Conservation (phyloP, 2,329 filamentous ascomycete species). For the Verticillium dahliae region DNA sequence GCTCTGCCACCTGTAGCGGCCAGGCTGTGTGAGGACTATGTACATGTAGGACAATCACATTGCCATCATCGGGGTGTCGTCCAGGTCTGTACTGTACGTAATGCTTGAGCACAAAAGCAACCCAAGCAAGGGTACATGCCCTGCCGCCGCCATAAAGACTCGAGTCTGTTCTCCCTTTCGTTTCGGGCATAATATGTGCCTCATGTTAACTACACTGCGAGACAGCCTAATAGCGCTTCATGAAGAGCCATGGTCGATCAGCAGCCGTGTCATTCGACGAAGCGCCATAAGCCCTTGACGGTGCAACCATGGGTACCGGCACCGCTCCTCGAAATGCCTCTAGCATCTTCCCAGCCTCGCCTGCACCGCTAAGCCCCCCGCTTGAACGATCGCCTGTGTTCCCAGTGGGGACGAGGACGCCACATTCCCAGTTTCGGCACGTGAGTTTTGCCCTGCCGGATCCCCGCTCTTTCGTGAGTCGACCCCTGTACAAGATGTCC, state of each 20-base stretch:
- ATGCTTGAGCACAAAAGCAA: neutral
- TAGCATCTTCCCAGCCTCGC: neutral
- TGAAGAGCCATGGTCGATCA: slow-evolving; percentile 35
- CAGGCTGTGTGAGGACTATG: neutral
- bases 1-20: neutral
- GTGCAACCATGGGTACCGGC: slow-evolving; percentile 59
- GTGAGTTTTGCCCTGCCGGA: slow-evolving; percentile 68
- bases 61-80: too few relatives aligned
- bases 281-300: slow-evolving; percentile 41
- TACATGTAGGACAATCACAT: too few relatives aligned
- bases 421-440: slow-evolving; percentile 94
- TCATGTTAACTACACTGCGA: neutral
- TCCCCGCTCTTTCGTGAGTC: slow-evolving; percentile 61
- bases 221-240: slow-evolving; percentile 3
- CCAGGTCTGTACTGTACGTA: too few relatives aligned
- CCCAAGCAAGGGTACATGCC: neutral
- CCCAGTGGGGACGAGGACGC: slow-evolving; percentile 64
- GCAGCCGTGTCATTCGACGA: slow-evolving; percentile 18
- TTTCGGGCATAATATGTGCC: neutral
- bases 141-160: neutral
- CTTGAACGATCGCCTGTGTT: slow-evolving; percentile 9
- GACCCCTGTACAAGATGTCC: slow-evolving; percentile 54
- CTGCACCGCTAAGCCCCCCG: neutral
- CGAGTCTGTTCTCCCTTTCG: neutral
- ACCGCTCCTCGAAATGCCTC: slow-evolving; percentile 29